Evolutionary conservation across 2,329 filamentous ascomycete species (phyloP), one percentile per base, ranked within the genome.

Genomic region (Neonectria ditissima): DNA sequence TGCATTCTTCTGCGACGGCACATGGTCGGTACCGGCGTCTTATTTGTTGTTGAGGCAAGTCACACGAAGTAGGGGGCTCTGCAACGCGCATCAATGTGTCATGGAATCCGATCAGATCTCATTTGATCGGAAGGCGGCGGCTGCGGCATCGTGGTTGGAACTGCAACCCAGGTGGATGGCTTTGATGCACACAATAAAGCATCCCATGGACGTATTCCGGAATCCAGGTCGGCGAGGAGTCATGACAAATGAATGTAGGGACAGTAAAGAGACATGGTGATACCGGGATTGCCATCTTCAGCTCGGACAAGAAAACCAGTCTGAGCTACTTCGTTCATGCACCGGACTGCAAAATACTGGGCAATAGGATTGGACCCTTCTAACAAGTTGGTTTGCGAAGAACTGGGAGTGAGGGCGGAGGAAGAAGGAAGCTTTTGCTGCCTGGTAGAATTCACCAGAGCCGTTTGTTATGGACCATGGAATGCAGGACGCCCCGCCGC

Each of bases 11-110:
- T 39, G 45, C 48, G 63, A 66, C 50, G 43, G 61, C 71, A 72
- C 71, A 73, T 73, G 71, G 68, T 48, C 56, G 14, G 4, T 32
- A 41, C 51, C 37, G 41, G 37, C 62, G 41, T 41, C 44, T 72
- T 59, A 73, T 73, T 73, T 62, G 65, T 22, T 24, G 16, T 43
- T 9, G 20, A 47, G 26, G 43, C 13, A 48, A 26, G 43, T 44
- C 37, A 65, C 34, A 52, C 16, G 22, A 37, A 55, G 28, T n/a
- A n/a, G 24, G 24, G 6, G 6, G 24, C 44, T 55, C 51, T 41
- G 34, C 32, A 44, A 43, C 30, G 28, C 28, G 16, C 34, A 51
- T 51, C 8, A n/a, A 28, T 51, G 32, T 61, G 18, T 43, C n/a
- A 41, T 54, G 20, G 30, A 24, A 16, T 24, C 32, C 20, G 39